A percentile compares a stretch with the other conserved stretches of the same genome.
phyloP scores from a whole-genome alignment of 2,329 filamentous ascomycete species.

The Exophiala lecanii-corni region DNA sequence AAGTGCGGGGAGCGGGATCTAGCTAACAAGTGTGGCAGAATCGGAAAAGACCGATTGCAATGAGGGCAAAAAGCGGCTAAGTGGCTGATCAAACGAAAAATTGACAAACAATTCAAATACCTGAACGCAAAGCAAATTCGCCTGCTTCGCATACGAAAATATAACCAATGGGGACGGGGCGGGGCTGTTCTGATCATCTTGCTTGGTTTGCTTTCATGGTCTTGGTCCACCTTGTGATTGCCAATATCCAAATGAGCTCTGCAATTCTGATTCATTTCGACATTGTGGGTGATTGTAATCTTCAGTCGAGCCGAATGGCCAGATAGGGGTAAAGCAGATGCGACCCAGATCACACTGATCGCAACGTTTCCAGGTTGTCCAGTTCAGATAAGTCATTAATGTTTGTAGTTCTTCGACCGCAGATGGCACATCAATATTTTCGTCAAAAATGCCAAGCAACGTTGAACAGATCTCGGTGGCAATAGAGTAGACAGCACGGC shows the following conservation, averaged over 20 bases:
- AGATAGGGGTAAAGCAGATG: conserved; percentile 60
- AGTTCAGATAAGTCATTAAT: conserved; percentile 50
- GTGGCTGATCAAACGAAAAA: too few species aligned
- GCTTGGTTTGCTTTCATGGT: too few species aligned
- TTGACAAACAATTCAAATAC: too few species aligned
- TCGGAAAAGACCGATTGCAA: too few species aligned
- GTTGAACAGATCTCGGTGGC: conserved; percentile 32
- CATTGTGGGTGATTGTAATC: conserved; percentile 53
- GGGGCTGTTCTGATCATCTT: too few species aligned
- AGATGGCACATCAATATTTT: conserved; percentile 10
- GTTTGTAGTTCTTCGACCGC: conserved; percentile 27
- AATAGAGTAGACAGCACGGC: conserved; percentile 30
- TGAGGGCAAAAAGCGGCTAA: too few species aligned
- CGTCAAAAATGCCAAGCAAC: conserved; percentile 26
- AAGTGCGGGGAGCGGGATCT: too few species aligned
- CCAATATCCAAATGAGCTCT: conserved; percentile 10
- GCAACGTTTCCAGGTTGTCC: conserved; percentile 58
- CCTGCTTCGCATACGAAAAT: too few species aligned
- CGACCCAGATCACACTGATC: conserved; percentile 48
- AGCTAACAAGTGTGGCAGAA: too few species aligned
- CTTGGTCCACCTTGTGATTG: too few species aligned
- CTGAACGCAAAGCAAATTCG: too few species aligned
- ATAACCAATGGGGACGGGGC: too few species aligned
- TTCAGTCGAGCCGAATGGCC: conserved; percentile 53
- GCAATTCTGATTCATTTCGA: conserved; percentile 27